Evolutionary conservation across 352 stramenopile genomes (phyloP).

Genomic region (Pythium volutum): DNA sequence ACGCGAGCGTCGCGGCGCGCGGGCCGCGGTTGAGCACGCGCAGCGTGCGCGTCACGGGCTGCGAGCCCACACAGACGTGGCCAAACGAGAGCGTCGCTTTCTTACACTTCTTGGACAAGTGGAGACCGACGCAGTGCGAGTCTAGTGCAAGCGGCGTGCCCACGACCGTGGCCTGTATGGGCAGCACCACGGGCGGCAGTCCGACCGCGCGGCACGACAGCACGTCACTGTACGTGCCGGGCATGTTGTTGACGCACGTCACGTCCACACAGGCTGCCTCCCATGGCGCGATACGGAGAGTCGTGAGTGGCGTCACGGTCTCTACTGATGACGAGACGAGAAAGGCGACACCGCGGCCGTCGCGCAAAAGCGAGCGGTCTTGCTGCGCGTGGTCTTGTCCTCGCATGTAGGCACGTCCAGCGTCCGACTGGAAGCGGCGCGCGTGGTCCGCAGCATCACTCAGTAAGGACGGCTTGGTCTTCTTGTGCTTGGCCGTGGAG

Average conservation of each 20-base stretch:
- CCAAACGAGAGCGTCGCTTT: conserved; percentile 52
- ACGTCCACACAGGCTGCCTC: conserved; percentile 47
- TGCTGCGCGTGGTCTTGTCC: conserved; percentile 40
- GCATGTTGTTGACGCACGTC: conserved; percentile 79
- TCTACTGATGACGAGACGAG: conserved; percentile 12
- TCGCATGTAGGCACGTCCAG: conserved; percentile 41
- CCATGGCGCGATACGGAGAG: conserved; percentile 46
- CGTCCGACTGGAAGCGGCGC: conserved; percentile 55
- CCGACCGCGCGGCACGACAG: conserved; percentile 52
- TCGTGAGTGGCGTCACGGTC: neutral
- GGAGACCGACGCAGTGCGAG: conserved; percentile 61
- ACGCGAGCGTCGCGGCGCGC: conserved; percentile 49
- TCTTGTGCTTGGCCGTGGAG: neutral
- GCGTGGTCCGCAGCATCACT: conserved; percentile 38
- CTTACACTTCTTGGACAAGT: conserved; percentile 17
- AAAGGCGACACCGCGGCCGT: conserved; percentile 58
- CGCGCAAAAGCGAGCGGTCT: conserved; percentile 42
- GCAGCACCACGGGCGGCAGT: conserved; percentile 58
- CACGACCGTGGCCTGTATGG: conserved; percentile 47
- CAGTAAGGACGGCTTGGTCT: conserved; percentile 27
- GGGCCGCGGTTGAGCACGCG: conserved; percentile 71
- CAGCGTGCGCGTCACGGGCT: conserved; percentile 42
- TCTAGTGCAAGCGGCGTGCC: conserved; percentile 58
- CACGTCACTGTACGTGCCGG: conserved; percentile 59
- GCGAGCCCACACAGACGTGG: conserved; percentile 38